Conservation (phyloP, 2,329 filamentous ascomycete species). For the Aspergillus pseudoviridinutans region DNA sequence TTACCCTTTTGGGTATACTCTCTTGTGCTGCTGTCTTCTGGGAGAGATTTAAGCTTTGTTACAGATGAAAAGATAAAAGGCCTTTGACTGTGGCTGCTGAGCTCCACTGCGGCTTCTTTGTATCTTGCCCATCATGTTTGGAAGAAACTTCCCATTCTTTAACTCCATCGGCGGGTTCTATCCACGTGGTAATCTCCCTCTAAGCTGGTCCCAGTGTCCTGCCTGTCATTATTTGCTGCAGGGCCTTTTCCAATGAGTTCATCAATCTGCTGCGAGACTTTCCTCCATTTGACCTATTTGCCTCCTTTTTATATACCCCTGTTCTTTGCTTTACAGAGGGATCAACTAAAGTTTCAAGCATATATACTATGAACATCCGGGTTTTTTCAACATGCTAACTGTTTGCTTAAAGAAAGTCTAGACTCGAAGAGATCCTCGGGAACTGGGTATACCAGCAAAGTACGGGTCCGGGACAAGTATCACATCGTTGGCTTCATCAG, state of each 20-base stretch:
- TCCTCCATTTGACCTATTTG: slow-evolving; percentile 16
- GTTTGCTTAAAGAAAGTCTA: slow-evolving; percentile 27
- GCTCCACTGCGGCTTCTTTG: slow-evolving; percentile 7
- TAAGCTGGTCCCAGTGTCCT: not conserved
- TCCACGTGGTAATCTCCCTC: slow-evolving; percentile 37
- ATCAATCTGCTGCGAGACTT: slow-evolving; percentile 11
- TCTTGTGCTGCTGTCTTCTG: slow-evolving; percentile 8
- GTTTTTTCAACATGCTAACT: slow-evolving; percentile 20
- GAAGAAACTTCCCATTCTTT: slow-evolving; percentile 36
- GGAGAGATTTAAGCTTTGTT: not conserved
- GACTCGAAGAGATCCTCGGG: slow-evolving; percentile 42
- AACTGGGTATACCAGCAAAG: slow-evolving; percentile 62
- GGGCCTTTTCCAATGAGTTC: not conserved
- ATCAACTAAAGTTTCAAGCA: not conserved
- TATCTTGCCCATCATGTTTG: slow-evolving; percentile 33
- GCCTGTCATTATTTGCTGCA: not conserved
- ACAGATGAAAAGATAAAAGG: slow-evolving; percentile 4
- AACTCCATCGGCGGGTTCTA: slow-evolving; percentile 36
- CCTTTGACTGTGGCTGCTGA: slow-evolving; percentile 2
- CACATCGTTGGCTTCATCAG: slow-evolving; percentile 98
- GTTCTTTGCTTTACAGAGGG: slow-evolving; percentile 1
- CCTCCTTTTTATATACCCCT: slow-evolving; percentile 7
- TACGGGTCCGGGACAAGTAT: slow-evolving; percentile 87
- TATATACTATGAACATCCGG: not conserved
- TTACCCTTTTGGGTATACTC: not conserved